Conservation (phyloP, 177 flowering plant genomes). For the Vitis hybrid region DNA sequence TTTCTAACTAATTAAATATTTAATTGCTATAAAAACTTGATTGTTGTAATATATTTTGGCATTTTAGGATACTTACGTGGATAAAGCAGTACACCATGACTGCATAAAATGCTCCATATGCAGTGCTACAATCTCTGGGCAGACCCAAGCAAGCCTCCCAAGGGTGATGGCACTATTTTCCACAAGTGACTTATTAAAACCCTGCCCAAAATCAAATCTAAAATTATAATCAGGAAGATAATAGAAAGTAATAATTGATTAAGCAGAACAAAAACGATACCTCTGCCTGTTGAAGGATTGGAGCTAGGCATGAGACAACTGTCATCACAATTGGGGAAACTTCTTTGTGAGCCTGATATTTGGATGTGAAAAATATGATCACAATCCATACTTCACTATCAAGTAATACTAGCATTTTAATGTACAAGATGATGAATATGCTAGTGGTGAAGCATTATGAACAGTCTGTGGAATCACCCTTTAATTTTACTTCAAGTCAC, state of each 20-base stretch:
- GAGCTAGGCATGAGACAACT: slow-evolving; percentile 75
- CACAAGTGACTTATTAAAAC: slow-evolving; percentile 80
- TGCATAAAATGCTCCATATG: slow-evolving; percentile 99
- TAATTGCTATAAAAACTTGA: no score
- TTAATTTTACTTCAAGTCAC: no score
- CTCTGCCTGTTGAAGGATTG: slow-evolving; percentile 86
- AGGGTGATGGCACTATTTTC: slow-evolving; percentile 98
- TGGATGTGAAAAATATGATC: no score
- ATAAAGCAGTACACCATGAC: slow-evolving; percentile 86
- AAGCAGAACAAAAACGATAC: slow-evolving; percentile 30
- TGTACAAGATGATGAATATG: no score
- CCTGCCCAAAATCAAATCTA: slow-evolving; percentile 35
- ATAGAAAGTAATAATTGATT: background rate
- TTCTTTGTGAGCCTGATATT: slow-evolving; percentile 74
- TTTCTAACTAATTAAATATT: no score
- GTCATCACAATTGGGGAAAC: slow-evolving; percentile 75
- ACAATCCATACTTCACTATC: no score
- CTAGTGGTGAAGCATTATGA: no score
- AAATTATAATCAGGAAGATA: slow-evolving; percentile 10
- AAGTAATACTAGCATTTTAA: no score
- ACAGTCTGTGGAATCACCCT: no score
- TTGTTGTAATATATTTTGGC: no score
- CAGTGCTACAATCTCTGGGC: slow-evolving; percentile 89
- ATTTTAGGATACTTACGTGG: slow-evolving; percentile 49
- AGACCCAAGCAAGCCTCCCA: slow-evolving; percentile 95